Evolutionary conservation across 2,329 filamentous ascomycete genomes (phyloP), one percentile per base, ranked within the genome.

Genomic region (Pyrenophora teres): DNA sequence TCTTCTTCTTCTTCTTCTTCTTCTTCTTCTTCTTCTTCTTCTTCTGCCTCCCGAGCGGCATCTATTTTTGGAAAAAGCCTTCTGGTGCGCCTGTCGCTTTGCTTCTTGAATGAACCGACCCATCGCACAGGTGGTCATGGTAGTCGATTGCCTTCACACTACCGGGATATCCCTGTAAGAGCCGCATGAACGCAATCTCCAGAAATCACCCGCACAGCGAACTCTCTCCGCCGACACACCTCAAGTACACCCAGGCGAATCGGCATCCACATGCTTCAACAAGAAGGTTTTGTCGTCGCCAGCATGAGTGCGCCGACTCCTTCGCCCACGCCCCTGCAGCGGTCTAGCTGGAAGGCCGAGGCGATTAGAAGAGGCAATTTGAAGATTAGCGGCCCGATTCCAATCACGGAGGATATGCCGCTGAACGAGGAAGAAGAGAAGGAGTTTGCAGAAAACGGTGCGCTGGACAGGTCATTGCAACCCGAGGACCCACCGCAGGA

Each of bases 321-420:
- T 35, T 46, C 60, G 50, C 63, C 64, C 39, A 59, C 44, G 36
- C 56, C 43, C 40, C 46, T 72, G 52, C 65, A 68, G 48, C 68
- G 71, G 19, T 69, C 71, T 6, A 73, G 68, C 57, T 74, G 70
- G 71, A 75, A 74, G 59, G 69, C 69, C 0, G 72, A 73, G 46
- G 72, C 72, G 2, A 75, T 75, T 37, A 65, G 72, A 10, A 67
- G 68, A 44, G 72, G 72, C 2, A 59, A 72, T 45, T 57, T 75
- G 35, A 73, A 74, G 50, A 74, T 75, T 42, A 73, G 69, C 44
- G 69, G 71, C 6, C 72, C 72, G 8, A 66, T 74, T 44, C 72
- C 71, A n/a, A 71, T 73, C 23, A 71, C 66, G 13, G 70, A 72
- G 46, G 64, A 73, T 30, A 63, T 64, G 27, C 69, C 69, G 12